phyloP scores from a whole-genome alignment of 345 rosid genomes.

The Hevea brasiliensis region DNA sequence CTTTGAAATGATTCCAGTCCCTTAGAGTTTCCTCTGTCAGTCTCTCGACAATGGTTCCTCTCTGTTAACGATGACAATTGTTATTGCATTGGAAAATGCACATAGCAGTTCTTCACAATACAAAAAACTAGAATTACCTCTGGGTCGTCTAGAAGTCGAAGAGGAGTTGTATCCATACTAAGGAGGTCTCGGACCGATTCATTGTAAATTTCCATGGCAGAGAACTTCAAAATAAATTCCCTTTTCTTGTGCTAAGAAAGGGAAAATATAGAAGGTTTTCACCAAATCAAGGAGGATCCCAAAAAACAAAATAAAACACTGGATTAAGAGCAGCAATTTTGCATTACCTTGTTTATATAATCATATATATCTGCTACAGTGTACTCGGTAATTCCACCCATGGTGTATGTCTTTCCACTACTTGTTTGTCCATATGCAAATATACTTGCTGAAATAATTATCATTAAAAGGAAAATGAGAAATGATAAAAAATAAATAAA shows the following conservation, averaged over 20 bases:
- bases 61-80: constrained; percentile 43
- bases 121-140: constrained; percentile 57
- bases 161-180: constrained; percentile 62
- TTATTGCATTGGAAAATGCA: constrained; percentile 20
- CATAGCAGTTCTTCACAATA: constrained; percentile 12
- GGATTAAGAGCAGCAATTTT: constrained; percentile 6
- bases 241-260: constrained; percentile 76
- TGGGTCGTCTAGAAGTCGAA: constrained; percentile 89
- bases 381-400: constrained; percentile 80
- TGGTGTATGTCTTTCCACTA: constrained; percentile 93
- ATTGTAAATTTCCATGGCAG: constrained; percentile 95
- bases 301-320: background rate
- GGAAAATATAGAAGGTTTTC: background rate
- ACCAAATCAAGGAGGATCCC: constrained; percentile 6
- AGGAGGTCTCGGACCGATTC: constrained; percentile 94
- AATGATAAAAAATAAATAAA: background rate
- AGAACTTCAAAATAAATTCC: constrained; percentile 69
- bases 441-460: constrained; percentile 65
- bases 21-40: constrained; percentile 71
- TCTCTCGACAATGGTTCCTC: constrained; percentile 89
- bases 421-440: constrained; percentile 99
- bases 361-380: constrained; percentile 78
- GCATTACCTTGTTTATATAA: constrained; percentile 61
- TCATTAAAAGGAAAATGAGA: background rate
- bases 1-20: constrained; percentile 75